phyloP scores from a whole-genome alignment of 306 rosid genomes.

The Aeschynomene evenia region DNA sequence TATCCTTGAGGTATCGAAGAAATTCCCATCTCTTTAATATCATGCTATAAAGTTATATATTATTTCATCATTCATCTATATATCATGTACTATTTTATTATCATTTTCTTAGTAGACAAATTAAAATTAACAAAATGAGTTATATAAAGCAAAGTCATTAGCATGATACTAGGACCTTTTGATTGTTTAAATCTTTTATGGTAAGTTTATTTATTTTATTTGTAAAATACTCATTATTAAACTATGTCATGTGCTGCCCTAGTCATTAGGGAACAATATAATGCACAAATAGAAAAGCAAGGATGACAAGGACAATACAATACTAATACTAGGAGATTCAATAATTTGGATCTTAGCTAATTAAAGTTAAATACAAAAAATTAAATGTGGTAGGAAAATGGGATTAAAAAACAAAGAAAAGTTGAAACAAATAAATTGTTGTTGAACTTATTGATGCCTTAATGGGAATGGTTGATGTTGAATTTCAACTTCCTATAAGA shows the following conservation, averaged over 20 bases:
- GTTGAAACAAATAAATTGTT: neutral
- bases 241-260: constrained; percentile 8
- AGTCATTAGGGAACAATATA: constrained; percentile 6
- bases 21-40: no score
- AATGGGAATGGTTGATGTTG: neutral
- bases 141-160: neutral
- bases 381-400: neutral
- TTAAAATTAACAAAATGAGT: no score
- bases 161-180: neutral
- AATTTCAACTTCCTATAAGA: constrained; percentile 9
- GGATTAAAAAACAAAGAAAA: neutral
- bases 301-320: constrained; percentile 1
- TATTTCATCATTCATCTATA: no score
- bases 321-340: constrained; percentile 2
- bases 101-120: no score
- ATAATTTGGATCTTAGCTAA: constrained; percentile 11
- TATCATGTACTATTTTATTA: no score
- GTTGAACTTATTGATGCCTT: constrained; percentile 4
- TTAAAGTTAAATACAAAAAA: constrained; percentile 2
- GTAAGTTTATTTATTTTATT: neutral
- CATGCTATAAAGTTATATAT: no score
- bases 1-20: no score
- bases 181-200: constrained; percentile 18
- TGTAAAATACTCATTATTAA: neutral
- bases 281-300: neutral